Conservation (phyloP, 2,329 filamentous ascomycete genomes). For the Beauveria bassiana region DNA sequence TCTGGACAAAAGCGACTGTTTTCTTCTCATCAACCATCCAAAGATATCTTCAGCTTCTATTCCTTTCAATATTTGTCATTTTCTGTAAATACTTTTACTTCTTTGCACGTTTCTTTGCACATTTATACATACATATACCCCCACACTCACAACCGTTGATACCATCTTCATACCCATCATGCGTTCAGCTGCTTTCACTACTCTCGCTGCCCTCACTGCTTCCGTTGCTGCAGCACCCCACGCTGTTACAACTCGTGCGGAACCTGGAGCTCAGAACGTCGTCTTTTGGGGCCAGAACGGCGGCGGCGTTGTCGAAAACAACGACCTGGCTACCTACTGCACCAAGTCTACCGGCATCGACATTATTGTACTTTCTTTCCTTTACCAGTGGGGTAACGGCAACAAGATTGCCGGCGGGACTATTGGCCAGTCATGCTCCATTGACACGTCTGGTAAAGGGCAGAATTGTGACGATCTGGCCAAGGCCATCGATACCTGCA, state of each 20-base stretch:
- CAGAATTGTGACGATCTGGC: constrained; percentile 18
- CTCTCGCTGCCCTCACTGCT: not conserved
- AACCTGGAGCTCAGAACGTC: constrained; percentile 22
- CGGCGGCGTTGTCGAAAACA: constrained; percentile 24
- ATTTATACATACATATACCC: not conserved
- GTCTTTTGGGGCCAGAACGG: constrained; percentile 21
- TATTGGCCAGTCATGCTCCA: constrained; percentile 31
- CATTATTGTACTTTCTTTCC: constrained; percentile 33
- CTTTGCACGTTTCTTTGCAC: not conserved
- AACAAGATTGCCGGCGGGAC: constrained; percentile 30
- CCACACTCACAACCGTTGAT: not conserved
- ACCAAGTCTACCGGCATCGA: constrained; percentile 29
- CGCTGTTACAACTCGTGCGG: not conserved
- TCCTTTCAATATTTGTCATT: not conserved
- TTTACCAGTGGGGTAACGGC: constrained; percentile 30
- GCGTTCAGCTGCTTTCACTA: not conserved
- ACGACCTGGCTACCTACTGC: constrained; percentile 31
- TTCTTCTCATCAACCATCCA: not conserved
- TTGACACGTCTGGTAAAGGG: constrained; percentile 23
- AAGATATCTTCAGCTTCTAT: not conserved
- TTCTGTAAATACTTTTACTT: not conserved
- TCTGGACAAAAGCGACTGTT: not conserved
- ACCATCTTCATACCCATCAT: not conserved
- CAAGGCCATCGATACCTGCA: constrained; percentile 11
- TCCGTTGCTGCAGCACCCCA: constrained; percentile 11